Base-by-base conservation (phyloP, 2,329 filamentous ascomycete genomes). In the Leptodontidium sp. region DNA sequence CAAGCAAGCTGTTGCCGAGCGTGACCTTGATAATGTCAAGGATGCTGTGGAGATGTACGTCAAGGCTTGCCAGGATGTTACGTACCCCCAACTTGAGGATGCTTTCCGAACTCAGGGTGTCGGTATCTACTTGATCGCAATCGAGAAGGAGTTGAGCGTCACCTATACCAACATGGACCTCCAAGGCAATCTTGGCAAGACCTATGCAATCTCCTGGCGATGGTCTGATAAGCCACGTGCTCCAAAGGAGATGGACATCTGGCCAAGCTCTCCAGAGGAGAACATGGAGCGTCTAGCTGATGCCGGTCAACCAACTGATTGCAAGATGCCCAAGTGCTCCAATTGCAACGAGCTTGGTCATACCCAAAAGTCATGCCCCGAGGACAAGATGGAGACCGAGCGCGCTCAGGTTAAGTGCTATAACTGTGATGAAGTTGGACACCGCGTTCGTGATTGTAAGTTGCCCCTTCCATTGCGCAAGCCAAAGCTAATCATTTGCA, bases 131-230 rank as follows among this genome's bases (percentile, higher is more conserved):
- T 80, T 93, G 64, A 90, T 93, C 72, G 88, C 87, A 6, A 78
- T 87, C 6, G 86, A 91, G 81, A 85, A 87, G 72, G 80, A 85
- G 43, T 78, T 91, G 38, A 77, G 83, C 0, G 76, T 80, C 1
- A 87, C 88, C 5, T 85, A 89, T 72, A 91, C 88, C 69, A 90
- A 91, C 79, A 91, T 93, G 87, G 90, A 93, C 71, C 81, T 92
- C 1, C 90, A 93, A 75, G 91, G 91, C 5, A 87, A 91, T 70
- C 81, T 90, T 24, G 85, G 85, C 67, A 89, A 88, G 78, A 89
- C 88, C 76, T 92, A 86, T 73, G 85, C 85, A 0, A 82, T 93
- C 61, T 87, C 86, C 0, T 88, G 90, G 76, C 87, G 90, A 61
- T 88, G 89, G 73, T 84, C 83, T 1, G 79, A 84, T 40, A 87